Evolutionary conservation across 805 yeast genomes (phyloP).

Genomic region (fission yeast (Schizosaccharomyces pombe)): DNA sequence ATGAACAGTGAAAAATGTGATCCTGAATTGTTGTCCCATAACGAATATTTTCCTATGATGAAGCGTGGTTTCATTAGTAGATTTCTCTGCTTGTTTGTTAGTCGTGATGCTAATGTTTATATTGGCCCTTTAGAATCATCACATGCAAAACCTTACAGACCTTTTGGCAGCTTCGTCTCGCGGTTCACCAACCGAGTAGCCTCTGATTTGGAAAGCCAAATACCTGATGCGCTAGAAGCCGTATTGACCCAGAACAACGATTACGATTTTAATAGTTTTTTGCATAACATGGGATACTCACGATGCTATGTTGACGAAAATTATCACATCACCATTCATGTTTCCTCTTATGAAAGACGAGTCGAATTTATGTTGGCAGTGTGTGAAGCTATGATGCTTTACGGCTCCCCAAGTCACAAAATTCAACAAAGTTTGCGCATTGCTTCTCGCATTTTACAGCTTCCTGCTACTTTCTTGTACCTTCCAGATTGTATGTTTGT

Average conservation of each 20-base stretch:
- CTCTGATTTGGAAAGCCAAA: too few species aligned
- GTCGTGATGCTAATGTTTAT: neutral
- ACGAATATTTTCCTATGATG: neutral
- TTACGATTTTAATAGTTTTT: neutral
- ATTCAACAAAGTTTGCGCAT: constrained; percentile 76
- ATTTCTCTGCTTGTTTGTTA: neutral
- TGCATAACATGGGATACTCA: neutral
- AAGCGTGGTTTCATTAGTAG: neutral
- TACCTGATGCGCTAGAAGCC: too few species aligned
- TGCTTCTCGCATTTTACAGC: constrained; percentile 79
- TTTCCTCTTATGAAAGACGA: constrained; percentile 20
- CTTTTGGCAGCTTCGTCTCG: too few species aligned
- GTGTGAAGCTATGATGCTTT: constrained; percentile 76
- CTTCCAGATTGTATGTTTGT: constrained; percentile 89
- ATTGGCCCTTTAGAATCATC: neutral
- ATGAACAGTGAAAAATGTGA: neutral
- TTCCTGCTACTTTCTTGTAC: constrained; percentile 78
- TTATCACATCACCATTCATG: neutral
- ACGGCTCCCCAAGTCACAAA: constrained; percentile 91
- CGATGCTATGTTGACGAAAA: neutral
- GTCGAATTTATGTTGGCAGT: constrained; percentile 65
- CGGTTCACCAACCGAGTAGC: too few species aligned
- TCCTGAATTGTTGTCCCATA: neutral
- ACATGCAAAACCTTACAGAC: too few species aligned
- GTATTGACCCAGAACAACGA: neutral